phyloP scores from a whole-genome alignment of 2,329 filamentous ascomycete genomes.

The Talaromyces sp. region DNA sequence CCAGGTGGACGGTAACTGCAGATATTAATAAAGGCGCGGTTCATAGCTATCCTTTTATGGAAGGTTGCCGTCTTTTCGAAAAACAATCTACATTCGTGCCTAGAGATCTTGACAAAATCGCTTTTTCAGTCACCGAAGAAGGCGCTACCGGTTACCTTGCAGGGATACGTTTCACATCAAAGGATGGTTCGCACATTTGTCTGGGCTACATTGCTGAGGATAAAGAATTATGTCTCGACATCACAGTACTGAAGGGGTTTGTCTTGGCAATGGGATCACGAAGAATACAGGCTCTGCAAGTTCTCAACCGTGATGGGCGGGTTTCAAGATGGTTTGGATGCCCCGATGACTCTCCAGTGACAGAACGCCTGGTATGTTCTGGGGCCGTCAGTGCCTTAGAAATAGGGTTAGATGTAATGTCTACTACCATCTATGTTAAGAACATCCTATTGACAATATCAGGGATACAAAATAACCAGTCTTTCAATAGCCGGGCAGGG shows the following conservation, averaged over 20 bases:
- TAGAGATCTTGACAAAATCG: conserved; percentile 1
- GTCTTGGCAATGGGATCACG: conserved; percentile 5
- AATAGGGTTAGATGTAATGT: conserved; percentile 4
- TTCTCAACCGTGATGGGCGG: background rate
- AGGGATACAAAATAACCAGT: conserved; percentile 8
- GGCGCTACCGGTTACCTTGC: conserved; percentile 1
- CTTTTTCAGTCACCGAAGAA: background rate
- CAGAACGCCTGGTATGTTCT: conserved; percentile 1
- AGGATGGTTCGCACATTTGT: conserved; percentile 1
- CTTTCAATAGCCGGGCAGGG: background rate
- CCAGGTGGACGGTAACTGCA: conserved; percentile 1
- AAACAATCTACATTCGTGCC: background rate
- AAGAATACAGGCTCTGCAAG: conserved; percentile 7
- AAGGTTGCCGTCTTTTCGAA: conserved; percentile 9
- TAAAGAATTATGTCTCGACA: background rate
- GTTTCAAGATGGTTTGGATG: conserved; percentile 7
- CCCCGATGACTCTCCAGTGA: conserved; percentile 2
- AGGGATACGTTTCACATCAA: conserved; percentile 7
- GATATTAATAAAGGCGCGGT: conserved; percentile 10
- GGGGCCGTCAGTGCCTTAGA: background rate
- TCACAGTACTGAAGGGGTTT: conserved; percentile 1
- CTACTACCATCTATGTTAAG: background rate
- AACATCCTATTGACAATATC: background rate
- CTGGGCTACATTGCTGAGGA: background rate
- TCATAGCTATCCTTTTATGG: background rate